Conservation (phyloP, 108 stramenopile species). For the Aurantiochytrium sp. region DNA sequence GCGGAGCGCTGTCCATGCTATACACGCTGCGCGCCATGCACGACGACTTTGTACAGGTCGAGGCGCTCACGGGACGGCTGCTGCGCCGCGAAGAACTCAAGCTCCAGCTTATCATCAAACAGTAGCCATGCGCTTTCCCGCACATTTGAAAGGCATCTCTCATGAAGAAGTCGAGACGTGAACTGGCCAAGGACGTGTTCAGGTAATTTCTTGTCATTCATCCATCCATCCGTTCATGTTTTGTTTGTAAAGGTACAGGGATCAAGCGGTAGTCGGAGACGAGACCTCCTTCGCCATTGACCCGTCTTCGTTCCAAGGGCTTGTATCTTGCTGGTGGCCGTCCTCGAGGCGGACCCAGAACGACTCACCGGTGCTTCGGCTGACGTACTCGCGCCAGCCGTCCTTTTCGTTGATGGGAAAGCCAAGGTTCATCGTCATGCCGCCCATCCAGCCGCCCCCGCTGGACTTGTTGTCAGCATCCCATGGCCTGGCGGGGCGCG, state of each 20-base stretch:
- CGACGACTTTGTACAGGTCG: not conserved
- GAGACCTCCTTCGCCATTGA: not conserved
- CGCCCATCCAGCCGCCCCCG: not conserved
- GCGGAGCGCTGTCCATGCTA: not conserved
- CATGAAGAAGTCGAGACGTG: too few species aligned
- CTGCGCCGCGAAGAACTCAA: not conserved
- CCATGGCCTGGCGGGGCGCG: too few species aligned
- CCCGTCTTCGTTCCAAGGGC: not conserved
- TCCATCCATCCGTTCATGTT: not conserved
- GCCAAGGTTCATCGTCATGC: not conserved
- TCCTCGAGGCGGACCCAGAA: not conserved
- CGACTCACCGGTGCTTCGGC: not conserved
- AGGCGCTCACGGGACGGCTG: not conserved
- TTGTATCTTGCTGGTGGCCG: not conserved
- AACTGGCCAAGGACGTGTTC: too few species aligned
- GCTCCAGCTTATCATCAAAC: not conserved
- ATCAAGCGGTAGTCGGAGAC: too few species aligned
- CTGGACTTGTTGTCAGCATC: not conserved
- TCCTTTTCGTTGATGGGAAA: constrained; percentile 12
- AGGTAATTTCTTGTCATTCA: too few species aligned
- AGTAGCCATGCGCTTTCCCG: not conserved
- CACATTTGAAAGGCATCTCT: too few species aligned
- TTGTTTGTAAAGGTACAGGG: not conserved
- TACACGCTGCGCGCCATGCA: not conserved
- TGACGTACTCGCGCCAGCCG: not conserved